Evolutionary conservation across 2,329 filamentous ascomycete species (phyloP), one percentile per base, ranked within the genome.

Genomic region (Didymella glomerata): DNA sequence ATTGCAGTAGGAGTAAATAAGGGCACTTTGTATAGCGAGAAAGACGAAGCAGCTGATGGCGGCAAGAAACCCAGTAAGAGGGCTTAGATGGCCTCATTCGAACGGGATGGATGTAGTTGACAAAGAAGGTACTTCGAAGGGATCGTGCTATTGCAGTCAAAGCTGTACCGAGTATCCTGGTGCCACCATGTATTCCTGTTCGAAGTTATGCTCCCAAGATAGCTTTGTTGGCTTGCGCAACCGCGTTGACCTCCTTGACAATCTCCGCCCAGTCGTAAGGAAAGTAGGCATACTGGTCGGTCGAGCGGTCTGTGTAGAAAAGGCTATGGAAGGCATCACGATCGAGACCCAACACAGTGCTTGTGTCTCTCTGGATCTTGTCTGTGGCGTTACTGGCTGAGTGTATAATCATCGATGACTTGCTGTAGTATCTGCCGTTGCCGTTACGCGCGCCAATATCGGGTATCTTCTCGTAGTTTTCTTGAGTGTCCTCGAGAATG

Each of bases 1-100:
- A 68, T 71, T n/a, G 66, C 77, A 0, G 42, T 81, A 0, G 78
- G 80, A 8, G 68, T 83, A 0, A 67, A 71, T 0, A 67, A 73
- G 2, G 78, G 77, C 0, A 48, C 51, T 0, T 79, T 64, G 22
- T 22, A 79, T 41, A 61, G 64, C 1, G 76, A 77, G 2, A 67
- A 67, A 4, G 71, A 74, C 24, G 80, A 83, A 4, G 73, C 73
- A 0, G 68, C 73, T 8, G 80, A 83, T 57, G 82, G 79, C 0
- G 80, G 81, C n/a, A 44, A n/a, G 16, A 55, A 18, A 34, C 20
- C 24, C 4, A 36, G n/a, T 6, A 53, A 36, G 8, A 24, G 8
- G 2, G 18, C 1, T 16, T 47, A 47, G 18, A 6, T 3, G 32
- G 14, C 32, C 16, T 7, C 16, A 36, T 7, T n/a, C 16, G 16